These are phyloP conservation scores for Ogataea pignaliae DNA, from an alignment of 805 yeast species.

Conservation along the genomic window DNA sequence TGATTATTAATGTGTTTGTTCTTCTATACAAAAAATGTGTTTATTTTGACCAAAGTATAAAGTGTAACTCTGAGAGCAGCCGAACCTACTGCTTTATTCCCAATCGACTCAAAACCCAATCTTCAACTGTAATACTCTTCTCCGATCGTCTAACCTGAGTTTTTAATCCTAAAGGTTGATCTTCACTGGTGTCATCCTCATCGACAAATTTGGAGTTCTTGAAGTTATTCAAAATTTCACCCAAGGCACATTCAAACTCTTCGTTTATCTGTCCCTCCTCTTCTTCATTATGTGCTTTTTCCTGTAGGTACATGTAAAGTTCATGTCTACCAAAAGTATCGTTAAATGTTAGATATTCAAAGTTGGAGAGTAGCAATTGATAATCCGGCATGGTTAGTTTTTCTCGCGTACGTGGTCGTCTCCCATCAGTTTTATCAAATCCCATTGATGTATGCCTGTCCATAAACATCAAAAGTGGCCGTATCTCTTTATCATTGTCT, in stretches of 20 bases:
- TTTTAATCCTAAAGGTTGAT: not conserved
- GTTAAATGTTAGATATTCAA: conserved; percentile 6
- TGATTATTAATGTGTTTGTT: no score
- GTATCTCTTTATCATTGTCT: no score
- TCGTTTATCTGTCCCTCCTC: not conserved
- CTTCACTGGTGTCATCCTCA: conserved; percentile 1
- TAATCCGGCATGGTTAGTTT: conserved; percentile 7
- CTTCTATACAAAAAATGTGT: no score
- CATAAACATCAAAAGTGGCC: no score
- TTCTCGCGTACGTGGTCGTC: not conserved
- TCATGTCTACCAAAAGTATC: conserved; percentile 7
- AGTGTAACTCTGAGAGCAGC: no score
- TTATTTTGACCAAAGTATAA: no score
- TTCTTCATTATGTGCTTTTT: conserved; percentile 6
- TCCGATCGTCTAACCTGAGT: conserved; percentile 7
- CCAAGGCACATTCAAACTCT: conserved; percentile 3
- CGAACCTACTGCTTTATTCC: not conserved
- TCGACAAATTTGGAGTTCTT: conserved; percentile 8
- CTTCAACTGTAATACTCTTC: conserved; percentile 3
- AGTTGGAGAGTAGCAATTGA: conserved; percentile 9
- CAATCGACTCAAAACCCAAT: conserved; percentile 3
- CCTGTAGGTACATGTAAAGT: conserved; percentile 16
- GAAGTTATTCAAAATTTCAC: conserved; percentile 8
- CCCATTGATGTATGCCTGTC: no score
- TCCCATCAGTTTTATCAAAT: no score